Conservation (phyloP, 106 monocot species). For the Cymbidium sinense region DNA sequence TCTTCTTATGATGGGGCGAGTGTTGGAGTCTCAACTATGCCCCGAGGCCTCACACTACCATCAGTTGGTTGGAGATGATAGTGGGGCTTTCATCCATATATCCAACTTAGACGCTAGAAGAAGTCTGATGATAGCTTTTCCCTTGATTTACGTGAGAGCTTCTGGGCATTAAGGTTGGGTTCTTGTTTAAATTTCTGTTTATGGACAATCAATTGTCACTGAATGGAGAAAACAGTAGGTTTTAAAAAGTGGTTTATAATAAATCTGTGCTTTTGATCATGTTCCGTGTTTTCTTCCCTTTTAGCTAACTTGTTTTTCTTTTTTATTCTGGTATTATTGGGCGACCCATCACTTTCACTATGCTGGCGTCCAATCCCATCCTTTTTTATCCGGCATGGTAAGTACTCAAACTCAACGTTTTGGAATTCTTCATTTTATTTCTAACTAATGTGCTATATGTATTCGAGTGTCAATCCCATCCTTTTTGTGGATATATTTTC, state of each 20-base stretch:
- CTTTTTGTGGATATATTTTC: too few relatives aligned
- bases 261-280: background rate
- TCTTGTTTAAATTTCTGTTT: background rate
- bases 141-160: background rate
- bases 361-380: too few relatives aligned
- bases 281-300: background rate
- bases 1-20: background rate
- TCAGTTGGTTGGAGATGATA: conserved; percentile 1
- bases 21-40: background rate
- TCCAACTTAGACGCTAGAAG: background rate
- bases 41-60: background rate
- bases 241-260: background rate
- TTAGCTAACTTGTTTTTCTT: background rate
- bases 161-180: background rate
- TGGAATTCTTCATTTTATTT: too few relatives aligned
- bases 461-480: too few relatives aligned
- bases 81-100: background rate
- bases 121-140: background rate
- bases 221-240: background rate
- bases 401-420: too few relatives aligned
- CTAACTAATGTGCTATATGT: too few relatives aligned
- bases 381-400: too few relatives aligned
- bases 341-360: background rate
- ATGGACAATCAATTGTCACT: background rate
- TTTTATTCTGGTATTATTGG: background rate